phyloP scores from a whole-genome alignment of 2,329 filamentous ascomycete genomes.

The Sarocladium brachiariae region DNA sequence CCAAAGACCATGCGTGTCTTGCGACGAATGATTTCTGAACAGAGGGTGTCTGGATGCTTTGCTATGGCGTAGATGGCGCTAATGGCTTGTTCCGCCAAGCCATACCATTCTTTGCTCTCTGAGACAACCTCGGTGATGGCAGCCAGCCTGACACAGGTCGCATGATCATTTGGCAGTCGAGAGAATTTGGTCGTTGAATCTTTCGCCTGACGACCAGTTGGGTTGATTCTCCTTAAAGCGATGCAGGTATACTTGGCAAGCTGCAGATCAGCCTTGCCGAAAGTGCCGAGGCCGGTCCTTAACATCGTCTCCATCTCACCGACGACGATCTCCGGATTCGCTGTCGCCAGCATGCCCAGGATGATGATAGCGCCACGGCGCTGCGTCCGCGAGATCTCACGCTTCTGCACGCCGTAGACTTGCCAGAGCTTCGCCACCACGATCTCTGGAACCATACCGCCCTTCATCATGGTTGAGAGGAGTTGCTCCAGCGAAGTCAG shows the following conservation, averaged over 20 bases:
- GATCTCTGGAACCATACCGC: slow-evolving; percentile 73
- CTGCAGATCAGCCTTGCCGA: slow-evolving; percentile 76
- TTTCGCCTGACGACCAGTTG: slow-evolving; percentile 71
- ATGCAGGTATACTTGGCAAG: slow-evolving; percentile 95
- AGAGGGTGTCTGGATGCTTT: slow-evolving; percentile 88
- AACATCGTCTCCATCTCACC: slow-evolving; percentile 94
- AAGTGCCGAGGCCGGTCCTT: slow-evolving; percentile 74
- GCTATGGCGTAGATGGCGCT: slow-evolving; percentile 91
- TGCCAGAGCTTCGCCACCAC: slow-evolving; percentile 95
- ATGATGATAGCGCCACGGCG: slow-evolving; percentile 92
- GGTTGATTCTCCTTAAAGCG: slow-evolving; percentile 84
- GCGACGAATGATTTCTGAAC: slow-evolving; percentile 80
- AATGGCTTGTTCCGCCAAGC: slow-evolving; percentile 92
- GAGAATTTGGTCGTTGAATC: slow-evolving; percentile 62
- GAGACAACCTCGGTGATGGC: slow-evolving; percentile 80
- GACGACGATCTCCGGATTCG: slow-evolving; percentile 86
- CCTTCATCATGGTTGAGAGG: slow-evolving; percentile 95
- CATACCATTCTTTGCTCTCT: slow-evolving; percentile 92
- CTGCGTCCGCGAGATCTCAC: slow-evolving; percentile 87
- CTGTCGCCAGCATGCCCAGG: slow-evolving; percentile 90
- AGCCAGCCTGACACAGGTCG: slow-evolving; percentile 72
- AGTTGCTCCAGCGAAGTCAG: slow-evolving; percentile 93
- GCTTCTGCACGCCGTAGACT: slow-evolving; percentile 89
- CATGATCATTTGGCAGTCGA: slow-evolving; percentile 85
- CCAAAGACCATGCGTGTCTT: slow-evolving; percentile 80